These are phyloP conservation scores for Colletotrichum shisoi DNA, from an alignment of 2,329 filamentous ascomycete genomes.

Conservation along the genomic window DNA sequence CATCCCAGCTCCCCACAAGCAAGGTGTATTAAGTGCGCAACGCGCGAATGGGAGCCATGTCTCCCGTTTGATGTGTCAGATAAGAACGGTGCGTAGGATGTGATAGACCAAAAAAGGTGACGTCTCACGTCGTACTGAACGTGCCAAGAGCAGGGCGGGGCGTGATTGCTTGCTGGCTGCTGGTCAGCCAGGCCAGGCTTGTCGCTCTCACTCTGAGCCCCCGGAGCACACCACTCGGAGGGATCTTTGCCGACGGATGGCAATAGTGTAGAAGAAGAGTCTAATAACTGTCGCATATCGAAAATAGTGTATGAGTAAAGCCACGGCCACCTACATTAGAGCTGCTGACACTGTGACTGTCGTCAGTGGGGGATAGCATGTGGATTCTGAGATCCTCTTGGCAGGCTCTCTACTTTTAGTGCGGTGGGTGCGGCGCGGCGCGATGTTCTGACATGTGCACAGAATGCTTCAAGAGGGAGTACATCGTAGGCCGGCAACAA, in stretches of 20 bases:
- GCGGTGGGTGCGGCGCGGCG: conserved; percentile 6
- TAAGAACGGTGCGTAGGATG: conserved; percentile 35
- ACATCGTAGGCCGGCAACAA: neutral
- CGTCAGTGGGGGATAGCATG: conserved; percentile 29
- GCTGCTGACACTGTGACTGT: conserved; percentile 25
- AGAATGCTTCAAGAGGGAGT: neutral
- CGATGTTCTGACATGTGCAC: neutral
- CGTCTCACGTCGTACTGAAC: conserved; percentile 35
- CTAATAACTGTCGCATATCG: conserved; percentile 16
- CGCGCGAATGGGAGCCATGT: conserved; percentile 23
- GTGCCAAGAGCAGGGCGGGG: conserved; percentile 18
- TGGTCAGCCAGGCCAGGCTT: neutral
- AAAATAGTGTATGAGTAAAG: conserved; percentile 3
- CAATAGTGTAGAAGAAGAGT: conserved; percentile 11
- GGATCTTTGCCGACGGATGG: conserved; percentile 19
- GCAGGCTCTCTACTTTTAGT: conserved; percentile 24
- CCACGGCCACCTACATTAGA: neutral
- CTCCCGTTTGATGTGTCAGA: conserved; percentile 33
- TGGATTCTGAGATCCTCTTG: conserved; percentile 26
- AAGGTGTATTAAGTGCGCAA: conserved; percentile 30
- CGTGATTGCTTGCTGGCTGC: conserved; percentile 16
- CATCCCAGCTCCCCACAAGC: conserved; percentile 37
- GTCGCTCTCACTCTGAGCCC: conserved; percentile 3
- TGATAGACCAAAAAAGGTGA: conserved; percentile 24
- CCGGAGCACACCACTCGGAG: conserved; percentile 1